Conservation (phyloP, 495 filamentous ascomycete genomes). For the Lepraria neglecta region DNA sequence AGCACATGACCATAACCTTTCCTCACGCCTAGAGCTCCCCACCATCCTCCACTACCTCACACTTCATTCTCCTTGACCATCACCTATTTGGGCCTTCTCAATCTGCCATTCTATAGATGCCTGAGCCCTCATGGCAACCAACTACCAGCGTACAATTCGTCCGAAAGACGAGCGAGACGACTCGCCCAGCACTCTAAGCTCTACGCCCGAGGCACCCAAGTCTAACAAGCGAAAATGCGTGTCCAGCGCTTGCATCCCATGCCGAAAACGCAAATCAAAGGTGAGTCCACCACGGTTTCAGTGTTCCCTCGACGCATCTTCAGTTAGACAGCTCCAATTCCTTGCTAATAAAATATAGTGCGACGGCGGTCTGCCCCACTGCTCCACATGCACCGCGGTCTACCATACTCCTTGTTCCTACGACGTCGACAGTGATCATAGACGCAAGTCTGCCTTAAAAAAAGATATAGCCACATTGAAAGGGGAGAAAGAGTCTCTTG, state of each 20-base stretch:
- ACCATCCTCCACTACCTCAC: too few relatives aligned
- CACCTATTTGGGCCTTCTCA: too few relatives aligned
- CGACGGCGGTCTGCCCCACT: slow-evolving; percentile 42
- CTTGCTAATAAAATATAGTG: slow-evolving; percentile 33
- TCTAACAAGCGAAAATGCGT: slow-evolving; percentile 40
- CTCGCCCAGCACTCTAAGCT: not conserved
- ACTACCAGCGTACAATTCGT: slow-evolving; percentile 20
- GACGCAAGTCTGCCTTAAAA: slow-evolving; percentile 39
- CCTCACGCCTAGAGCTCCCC: too few relatives aligned
- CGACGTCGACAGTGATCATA: slow-evolving; percentile 42
- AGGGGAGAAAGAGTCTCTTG: slow-evolving; percentile 35
- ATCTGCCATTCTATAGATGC: too few relatives aligned
- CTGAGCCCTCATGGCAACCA: too few relatives aligned
- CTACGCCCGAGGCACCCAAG: slow-evolving; percentile 9
- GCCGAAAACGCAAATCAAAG: slow-evolving; percentile 51
- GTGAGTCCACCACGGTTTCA: slow-evolving; percentile 24
- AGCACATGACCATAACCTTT: too few relatives aligned
- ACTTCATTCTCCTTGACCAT: too few relatives aligned
- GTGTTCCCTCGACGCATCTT: too few relatives aligned
- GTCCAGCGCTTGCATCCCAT: slow-evolving; percentile 49
- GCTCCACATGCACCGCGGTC: slow-evolving; percentile 46
- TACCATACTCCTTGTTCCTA: slow-evolving; percentile 44
- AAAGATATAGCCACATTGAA: slow-evolving; percentile 35
- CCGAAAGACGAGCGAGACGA: slow-evolving; percentile 21
- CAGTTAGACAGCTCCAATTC: not conserved